Base-by-base conservation (phyloP, 2,329 filamentous ascomycete species). In the Trichoderma sp. region DNA sequence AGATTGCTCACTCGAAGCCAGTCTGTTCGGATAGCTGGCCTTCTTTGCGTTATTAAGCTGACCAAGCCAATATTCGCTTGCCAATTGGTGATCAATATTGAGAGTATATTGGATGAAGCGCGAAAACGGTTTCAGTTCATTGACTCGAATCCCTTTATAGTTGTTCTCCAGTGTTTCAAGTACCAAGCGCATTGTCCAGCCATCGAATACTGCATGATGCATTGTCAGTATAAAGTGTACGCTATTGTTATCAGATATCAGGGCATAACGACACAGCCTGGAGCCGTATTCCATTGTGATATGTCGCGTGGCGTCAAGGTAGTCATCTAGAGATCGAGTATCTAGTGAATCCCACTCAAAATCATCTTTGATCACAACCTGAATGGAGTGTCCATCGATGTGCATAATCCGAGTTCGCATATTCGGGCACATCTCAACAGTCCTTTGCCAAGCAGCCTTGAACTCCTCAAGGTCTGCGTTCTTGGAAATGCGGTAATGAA, bases 121-220 rank as follows among this genome's bases (percentile, higher is more conserved):
- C 9, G 73, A 71, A 71, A 33, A 75, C 3, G 56, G 27, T 4
- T 31, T 24, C 6, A 71, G n/a, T 74, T 3, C 65, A 45, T 7
- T 38, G 9, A 53, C 16, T 6, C 21, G 11, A 2, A 31, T 9
- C 1, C 75, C 76, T 0, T 50, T 8, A 35, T 79, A 80, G 0
- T 35, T 38, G 1, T 35, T 33, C 5, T 75, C 11, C 0, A 81
- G 62, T 3, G 63, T 38, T 11, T 79, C 62, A 14, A 78, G 27
- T 4, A 80, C 74, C 1, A 79, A 33, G 6, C 35, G 50, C 18
- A 80, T 64, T 1, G 80, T 78, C 78, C 80, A 81, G 8, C 81
- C 81, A 60, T 83, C 81, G 27, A 81, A 83, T 2, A 82, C 33
- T 0, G 80, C 77, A 41, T 83, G 81, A 29, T 82, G 80, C 2